Conservation (phyloP, 2,329 filamentous ascomycete species). For the Xylaria sp. region DNA sequence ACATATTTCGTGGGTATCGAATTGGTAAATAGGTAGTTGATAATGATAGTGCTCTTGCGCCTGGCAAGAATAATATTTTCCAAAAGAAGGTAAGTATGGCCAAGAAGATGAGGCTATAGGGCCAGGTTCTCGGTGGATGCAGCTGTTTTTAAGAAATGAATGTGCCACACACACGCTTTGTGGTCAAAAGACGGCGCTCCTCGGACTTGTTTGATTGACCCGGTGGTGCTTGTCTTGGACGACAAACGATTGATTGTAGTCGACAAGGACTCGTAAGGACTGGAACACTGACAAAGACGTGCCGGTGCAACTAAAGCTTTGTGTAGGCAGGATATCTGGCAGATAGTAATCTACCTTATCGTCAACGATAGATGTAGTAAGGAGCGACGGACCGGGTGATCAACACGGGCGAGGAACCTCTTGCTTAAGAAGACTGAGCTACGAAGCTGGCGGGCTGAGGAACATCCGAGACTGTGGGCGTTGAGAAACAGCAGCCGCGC, state of each 20-base stretch:
- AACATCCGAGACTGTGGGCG: not conserved
- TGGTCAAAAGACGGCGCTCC: slow-evolving; percentile 34
- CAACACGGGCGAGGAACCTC: slow-evolving; percentile 13
- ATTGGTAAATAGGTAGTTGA: not conserved
- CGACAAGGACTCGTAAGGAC: slow-evolving; percentile 30
- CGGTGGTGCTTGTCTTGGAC: slow-evolving; percentile 18
- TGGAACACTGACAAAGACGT: slow-evolving; percentile 15
- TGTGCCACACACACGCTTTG: slow-evolving; percentile 21
- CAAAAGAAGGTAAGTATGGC: slow-evolving; percentile 24
- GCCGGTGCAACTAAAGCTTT: not conserved
- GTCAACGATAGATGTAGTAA: slow-evolving; percentile 38
- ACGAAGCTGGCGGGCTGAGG: slow-evolving; percentile 2
- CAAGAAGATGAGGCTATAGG: slow-evolving; percentile 9
- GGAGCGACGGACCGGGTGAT: slow-evolving; percentile 45
- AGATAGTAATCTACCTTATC: slow-evolving; percentile 10
- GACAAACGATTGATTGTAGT: slow-evolving; percentile 35
- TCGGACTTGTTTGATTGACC: slow-evolving; percentile 30
- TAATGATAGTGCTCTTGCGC: slow-evolving; percentile 38
- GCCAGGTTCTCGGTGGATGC: not conserved
- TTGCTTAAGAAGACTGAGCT: slow-evolving; percentile 17
- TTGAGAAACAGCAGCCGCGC: slow-evolving; percentile 19
- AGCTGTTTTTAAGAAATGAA: slow-evolving; percentile 25
- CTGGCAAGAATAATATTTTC: slow-evolving; percentile 39
- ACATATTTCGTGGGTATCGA: slow-evolving; percentile 37
- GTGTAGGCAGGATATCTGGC: not conserved